Percentiles rank a stretch among this genome's conserved stretches.
phyloP scores from a whole-genome alignment of 495 filamentous ascomycete genomes.

The Aspergillus campestris region DNA sequence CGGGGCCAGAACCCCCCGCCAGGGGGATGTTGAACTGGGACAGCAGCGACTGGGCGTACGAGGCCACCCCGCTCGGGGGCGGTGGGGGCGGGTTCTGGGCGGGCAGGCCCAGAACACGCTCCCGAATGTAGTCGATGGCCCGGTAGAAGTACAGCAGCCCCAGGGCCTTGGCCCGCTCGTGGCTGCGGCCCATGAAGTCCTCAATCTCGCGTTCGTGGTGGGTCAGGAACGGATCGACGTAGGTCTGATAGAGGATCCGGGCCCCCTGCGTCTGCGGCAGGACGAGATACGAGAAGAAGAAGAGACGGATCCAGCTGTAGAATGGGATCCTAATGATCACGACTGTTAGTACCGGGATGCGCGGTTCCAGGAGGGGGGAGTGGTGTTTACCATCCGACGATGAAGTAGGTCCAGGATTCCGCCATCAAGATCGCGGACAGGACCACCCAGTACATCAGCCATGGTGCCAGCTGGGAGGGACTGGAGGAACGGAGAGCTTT shows the following conservation, averaged over 20 bases:
- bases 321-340: constrained; percentile 63
- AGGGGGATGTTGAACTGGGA: constrained; percentile 77
- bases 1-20: constrained; percentile 34
- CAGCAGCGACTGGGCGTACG: constrained; percentile 72
- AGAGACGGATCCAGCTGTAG: constrained; percentile 85
- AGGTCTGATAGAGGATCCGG: constrained; percentile 68
- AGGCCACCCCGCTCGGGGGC: constrained; percentile 38
- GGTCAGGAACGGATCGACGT: constrained; percentile 81
- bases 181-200: constrained; percentile 70
- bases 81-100: constrained; percentile 45
- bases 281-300: constrained; percentile 88
- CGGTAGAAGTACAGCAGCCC: constrained; percentile 77
- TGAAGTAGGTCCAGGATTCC: constrained; percentile 81
- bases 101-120: constrained; percentile 62
- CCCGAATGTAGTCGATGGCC: constrained; percentile 64
- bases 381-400: constrained; percentile 61
- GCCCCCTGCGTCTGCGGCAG: constrained; percentile 95
- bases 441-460: constrained; percentile 99
- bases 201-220: constrained; percentile 89
- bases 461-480: constrained; percentile 88
- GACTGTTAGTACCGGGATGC: too few species aligned
- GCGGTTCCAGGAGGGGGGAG: too few species aligned
- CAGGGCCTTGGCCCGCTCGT: constrained; percentile 69
- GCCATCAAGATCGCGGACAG: constrained; percentile 70
- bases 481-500: constrained; percentile 93